Percentiles rank a stretch among this genome's conserved stretches.
These are phyloP conservation scores for Camptophora hylomeconis DNA, from an alignment of 2,329 filamentous ascomycete species.

Conservation along the genomic window DNA sequence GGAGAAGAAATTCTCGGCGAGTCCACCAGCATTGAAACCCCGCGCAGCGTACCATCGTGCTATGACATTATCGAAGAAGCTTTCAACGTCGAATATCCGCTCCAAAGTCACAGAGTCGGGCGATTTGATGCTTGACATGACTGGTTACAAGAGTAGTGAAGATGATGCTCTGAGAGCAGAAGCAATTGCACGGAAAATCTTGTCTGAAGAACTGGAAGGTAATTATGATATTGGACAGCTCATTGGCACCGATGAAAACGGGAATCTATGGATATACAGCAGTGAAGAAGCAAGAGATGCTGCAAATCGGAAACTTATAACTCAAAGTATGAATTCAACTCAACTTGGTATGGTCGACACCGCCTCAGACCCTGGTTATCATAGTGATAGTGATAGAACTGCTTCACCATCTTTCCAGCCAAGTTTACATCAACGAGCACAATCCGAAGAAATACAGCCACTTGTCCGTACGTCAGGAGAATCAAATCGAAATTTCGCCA, in stretches of 20 bases:
- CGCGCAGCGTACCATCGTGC: conserved; percentile 73
- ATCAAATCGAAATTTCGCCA: conserved; percentile 80
- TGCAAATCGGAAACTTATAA: conserved; percentile 52
- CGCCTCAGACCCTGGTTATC: conserved; percentile 84
- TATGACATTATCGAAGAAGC: conserved; percentile 69
- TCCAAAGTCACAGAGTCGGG: conserved; percentile 84
- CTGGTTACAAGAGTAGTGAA: conserved; percentile 86
- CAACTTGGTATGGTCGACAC: conserved; percentile 57
- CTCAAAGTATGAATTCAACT: conserved; percentile 38
- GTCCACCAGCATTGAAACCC: conserved; percentile 58
- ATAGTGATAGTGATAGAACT: conserved; percentile 65
- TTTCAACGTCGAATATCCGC: conserved; percentile 83
- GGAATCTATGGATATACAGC: conserved; percentile 99
- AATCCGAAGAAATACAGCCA: conserved; percentile 50
- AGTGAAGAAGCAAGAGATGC: conserved; percentile 92
- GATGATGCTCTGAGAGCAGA: conserved; percentile 86
- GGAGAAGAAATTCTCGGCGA: conserved; percentile 45
- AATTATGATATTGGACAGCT: conserved; percentile 93
- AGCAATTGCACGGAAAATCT: conserved; percentile 80
- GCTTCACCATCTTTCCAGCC: conserved; percentile 51
- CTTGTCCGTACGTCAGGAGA: conserved; percentile 41
- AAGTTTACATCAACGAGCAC: conserved; percentile 37
- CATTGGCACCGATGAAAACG: conserved; percentile 87
- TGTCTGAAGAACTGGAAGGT: conserved; percentile 84
- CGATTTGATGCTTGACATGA: conserved; percentile 97